Evolutionary conservation across 331 rosid species (phyloP).

Genomic region (Cucumis variabilis): DNA sequence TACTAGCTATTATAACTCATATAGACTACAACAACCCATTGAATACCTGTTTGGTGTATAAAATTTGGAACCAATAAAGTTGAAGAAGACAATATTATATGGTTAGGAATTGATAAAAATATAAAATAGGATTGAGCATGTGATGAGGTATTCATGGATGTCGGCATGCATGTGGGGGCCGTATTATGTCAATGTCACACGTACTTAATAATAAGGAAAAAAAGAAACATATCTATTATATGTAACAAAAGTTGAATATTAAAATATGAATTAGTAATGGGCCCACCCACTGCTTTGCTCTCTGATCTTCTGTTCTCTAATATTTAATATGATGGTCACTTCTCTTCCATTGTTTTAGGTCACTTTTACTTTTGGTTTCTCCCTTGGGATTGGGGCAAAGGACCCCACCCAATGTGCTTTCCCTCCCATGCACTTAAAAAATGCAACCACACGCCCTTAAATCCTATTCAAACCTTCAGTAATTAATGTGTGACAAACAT

Average conservation of each 20-base stretch:
- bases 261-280: conserved; percentile 13
- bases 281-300: neutral
- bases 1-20: too few relatives aligned
- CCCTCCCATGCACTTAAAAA: neutral
- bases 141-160: conserved; percentile 22
- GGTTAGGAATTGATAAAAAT: neutral
- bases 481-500: neutral
- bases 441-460: neutral
- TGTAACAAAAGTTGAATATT: neutral
- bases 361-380: neutral
- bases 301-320: neutral
- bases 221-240: neutral
- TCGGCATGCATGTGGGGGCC: conserved; percentile 33
- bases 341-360: neutral
- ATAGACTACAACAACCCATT: too few relatives aligned
- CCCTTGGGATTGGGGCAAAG: neutral
- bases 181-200: conserved; percentile 26
- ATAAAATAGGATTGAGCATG: conserved; percentile 10
- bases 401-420: neutral
- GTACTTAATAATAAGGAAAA: neutral
- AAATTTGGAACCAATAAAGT: neutral
- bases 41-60: neutral
- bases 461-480: too few relatives aligned
- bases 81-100: neutral
- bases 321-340: neutral